Evolutionary conservation across 164 flowering plant genomes (phyloP), one percentile per base, ranked within the genome.

Genomic region (Nelumbo lutea): DNA sequence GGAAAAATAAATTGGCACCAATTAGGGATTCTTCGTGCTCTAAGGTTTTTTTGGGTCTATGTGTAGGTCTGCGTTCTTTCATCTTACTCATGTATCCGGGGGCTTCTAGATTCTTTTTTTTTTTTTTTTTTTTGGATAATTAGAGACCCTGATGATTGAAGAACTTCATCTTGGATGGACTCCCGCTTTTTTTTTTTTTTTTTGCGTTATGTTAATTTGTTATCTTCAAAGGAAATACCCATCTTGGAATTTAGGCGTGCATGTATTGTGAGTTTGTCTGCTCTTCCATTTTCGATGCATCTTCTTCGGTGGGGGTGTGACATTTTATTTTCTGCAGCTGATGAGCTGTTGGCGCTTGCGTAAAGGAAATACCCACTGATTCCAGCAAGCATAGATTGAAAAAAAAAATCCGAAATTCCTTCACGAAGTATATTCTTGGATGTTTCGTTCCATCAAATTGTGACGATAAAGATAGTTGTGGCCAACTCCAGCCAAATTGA

Each of bases 111-210:
- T 11, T 6, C 27, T 59, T 59, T 5, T 13, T 15, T 39, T 8
- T 44, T 3, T 3, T n/a, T 8, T 8, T 14, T 2, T 64, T 64
- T 61, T n/a, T 55, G 42, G 68, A 67, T 71, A 67, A 68, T 10
- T 63, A 58, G 42, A 42, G 58, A 9, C 62, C 67, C 40, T 67
- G 72, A 64, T 59, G 27, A 46, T 64, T 9, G 57, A 46, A 2
- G 56, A 61, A 14, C 15, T 59, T 14, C 50, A 64, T 9, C 68
- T 74, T 74, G 47, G 59, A 69, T 43, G 51, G 76, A 64, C 15
- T 42, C 43, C 42, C 40, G 40, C 41, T 59, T 6, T 59, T 61
- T 52, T 2, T 55, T 6, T 11, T 52, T 41, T 40, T 1, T 4
- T n/a, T 13, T 3, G 6, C 13, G 5, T 40, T 45, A 27, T 8